Base-by-base conservation (phyloP, 2,329 filamentous ascomycete genomes). In the Fusarium sublunatum region DNA sequence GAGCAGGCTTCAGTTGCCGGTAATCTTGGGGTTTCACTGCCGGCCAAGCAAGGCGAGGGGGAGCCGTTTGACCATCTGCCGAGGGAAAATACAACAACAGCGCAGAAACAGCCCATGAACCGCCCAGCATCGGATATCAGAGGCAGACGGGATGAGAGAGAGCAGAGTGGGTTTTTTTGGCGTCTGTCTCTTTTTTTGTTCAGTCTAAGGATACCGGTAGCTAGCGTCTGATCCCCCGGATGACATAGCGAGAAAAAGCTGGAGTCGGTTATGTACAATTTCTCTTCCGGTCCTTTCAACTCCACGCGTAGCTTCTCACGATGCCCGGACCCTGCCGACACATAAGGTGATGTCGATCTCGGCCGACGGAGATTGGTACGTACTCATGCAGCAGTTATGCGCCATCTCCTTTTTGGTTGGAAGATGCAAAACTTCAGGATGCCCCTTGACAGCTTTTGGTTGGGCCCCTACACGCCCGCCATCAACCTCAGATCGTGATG, bases 261-360 rank as follows among this genome's bases (percentile, higher is more conserved):
- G 48, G 53, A 53, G 60, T 57, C 44, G 50, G 19, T 26, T 40
- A 6, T 34, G 44, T 32, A 31, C 29, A 31, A 31, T 47, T 50
- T 38, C 46, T 47, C 25, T 24, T 47, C 43, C 34, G 29, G 39
- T 41, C 42, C 40, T 39, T 25, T 22, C 25, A 22, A 32, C 48
- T 41, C 42, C 12, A 47, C 32, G 38, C 19, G 19, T 19, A 19
- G 19, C 19, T 19, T 32, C 51, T 52, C 50, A 55, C 38, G 32
- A 63, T 45, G 53, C 36, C 32, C 67, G 68, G 68, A 58, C 49
- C 64, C 55, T 70, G 68, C 68, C 68, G 68, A 70, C 55, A 41
- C 29, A 31, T 31, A 11, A 44, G 32, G 67, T 68, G 57, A 68
- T 69, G 69, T 68, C 45, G 68, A 63, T 64, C 66, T 70, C 57